Conservation (phyloP, 805 yeast species). For the Komagataella populi region DNA sequence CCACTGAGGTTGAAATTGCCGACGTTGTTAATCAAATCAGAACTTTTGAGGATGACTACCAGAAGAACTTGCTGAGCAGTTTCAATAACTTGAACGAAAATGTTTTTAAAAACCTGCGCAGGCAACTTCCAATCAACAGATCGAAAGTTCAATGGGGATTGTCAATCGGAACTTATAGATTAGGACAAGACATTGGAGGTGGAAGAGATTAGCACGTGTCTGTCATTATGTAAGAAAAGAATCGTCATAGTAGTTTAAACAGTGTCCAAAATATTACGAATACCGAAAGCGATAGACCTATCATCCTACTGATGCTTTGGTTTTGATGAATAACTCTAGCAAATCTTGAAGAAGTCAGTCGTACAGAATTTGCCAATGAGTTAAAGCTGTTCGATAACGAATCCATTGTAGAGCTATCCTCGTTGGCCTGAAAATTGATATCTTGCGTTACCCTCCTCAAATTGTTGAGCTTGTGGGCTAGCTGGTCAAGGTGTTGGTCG, state of each 20-base stretch:
- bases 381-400: slow-evolving; percentile 37
- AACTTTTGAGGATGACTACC: slow-evolving; percentile 43
- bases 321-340: slow-evolving; percentile 45
- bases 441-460: slow-evolving; percentile 57
- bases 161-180: slow-evolving; percentile 77
- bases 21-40: slow-evolving; percentile 32
- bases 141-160: slow-evolving; percentile 92
- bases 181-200: slow-evolving; percentile 67
- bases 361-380: slow-evolving; percentile 31
- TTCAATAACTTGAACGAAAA: slow-evolving; percentile 66
- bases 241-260: slow-evolving; percentile 27
- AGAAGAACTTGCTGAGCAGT: slow-evolving; percentile 42
- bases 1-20: slow-evolving; percentile 7
- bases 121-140: slow-evolving; percentile 86
- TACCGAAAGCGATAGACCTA: slow-evolving; percentile 36
- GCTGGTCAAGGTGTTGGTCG: slow-evolving; percentile 44
- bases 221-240: neutral
- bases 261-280: slow-evolving; percentile 47
- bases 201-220: slow-evolving; percentile 15
- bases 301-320: slow-evolving; percentile 45
- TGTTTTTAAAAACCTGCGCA: slow-evolving; percentile 72
- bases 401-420: slow-evolving; percentile 28
- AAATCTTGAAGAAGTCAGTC: slow-evolving; percentile 35
- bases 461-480: slow-evolving; percentile 52
- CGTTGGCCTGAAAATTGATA: slow-evolving; percentile 49